phyloP scores from a whole-genome alignment of 2,329 filamentous ascomycete genomes.

The Colletotrichum truncatum region DNA sequence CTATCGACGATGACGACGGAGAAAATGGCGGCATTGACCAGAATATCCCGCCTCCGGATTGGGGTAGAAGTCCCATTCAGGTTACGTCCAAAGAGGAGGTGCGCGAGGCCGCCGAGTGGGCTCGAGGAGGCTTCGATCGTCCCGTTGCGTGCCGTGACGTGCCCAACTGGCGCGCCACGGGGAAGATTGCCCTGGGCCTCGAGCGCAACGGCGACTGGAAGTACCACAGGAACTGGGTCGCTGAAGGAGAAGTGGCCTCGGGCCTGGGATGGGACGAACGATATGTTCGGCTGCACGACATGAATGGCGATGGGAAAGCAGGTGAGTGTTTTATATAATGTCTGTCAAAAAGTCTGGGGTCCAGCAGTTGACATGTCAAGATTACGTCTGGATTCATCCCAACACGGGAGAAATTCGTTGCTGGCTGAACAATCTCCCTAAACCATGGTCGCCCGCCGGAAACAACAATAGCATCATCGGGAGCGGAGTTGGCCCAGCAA shows the following conservation, averaged over 20 bases:
- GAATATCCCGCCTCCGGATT: slow-evolving; percentile 19
- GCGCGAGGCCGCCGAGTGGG: no score
- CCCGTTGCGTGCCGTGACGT: neutral
- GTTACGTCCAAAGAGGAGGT: neutral
- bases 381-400: slow-evolving; percentile 32
- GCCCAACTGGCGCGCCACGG: slow-evolving; percentile 9
- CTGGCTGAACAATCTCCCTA: slow-evolving; percentile 32
- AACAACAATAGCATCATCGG: slow-evolving; percentile 29
- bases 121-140: no score
- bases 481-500: slow-evolving; percentile 16
- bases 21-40: slow-evolving; percentile 27
- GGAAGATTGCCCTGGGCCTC: slow-evolving; percentile 23
- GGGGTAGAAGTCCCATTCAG: slow-evolving; percentile 5
- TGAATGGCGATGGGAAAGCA: slow-evolving; percentile 34
- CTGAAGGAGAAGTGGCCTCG: slow-evolving; percentile 7
- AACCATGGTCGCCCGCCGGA: slow-evolving; percentile 26
- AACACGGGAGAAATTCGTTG: slow-evolving; percentile 27
- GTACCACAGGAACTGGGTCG: slow-evolving; percentile 19
- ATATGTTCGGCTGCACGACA: slow-evolving; percentile 30
- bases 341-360: no score
- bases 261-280: neutral
- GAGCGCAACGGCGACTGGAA: slow-evolving; percentile 28
- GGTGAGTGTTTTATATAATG: no score
- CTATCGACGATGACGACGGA: neutral
- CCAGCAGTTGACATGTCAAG: no score